These are phyloP conservation scores for Yamadazyma conglobata DNA, from an alignment of 1,139 yeast genomes.

Conservation along the genomic window DNA sequence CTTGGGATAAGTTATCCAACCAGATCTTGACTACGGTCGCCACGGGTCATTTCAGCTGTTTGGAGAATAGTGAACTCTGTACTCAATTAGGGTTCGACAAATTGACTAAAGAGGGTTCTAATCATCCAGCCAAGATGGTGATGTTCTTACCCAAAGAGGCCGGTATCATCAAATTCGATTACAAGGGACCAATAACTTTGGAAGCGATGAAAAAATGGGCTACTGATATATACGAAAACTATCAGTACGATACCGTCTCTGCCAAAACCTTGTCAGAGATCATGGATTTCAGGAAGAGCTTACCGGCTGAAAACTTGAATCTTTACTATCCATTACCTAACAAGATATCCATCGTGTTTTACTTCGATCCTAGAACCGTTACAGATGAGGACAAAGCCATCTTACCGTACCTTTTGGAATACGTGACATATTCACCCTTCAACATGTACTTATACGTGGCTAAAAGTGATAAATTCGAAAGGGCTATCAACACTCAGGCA, in stretches of 20 bases:
- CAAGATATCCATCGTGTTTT: constrained; percentile 49
- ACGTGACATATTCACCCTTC: constrained; percentile 49
- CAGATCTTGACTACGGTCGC: constrained; percentile 39
- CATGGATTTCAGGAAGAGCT: constrained; percentile 34
- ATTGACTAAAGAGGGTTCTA: constrained; percentile 16
- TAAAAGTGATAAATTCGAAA: constrained; percentile 41
- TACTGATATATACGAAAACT: constrained; percentile 30
- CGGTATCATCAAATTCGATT: constrained; percentile 36
- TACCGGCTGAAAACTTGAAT: constrained; percentile 31
- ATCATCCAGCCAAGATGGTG: constrained; percentile 25
- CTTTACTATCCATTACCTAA: constrained; percentile 41
- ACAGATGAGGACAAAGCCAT: constrained; percentile 60
- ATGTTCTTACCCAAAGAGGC: constrained; percentile 41
- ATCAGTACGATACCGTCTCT: constrained; percentile 37
- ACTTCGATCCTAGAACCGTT: constrained; percentile 48
- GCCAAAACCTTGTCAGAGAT: constrained; percentile 36
- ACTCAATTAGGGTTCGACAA: constrained; percentile 41
- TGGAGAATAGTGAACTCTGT: constrained; percentile 48
- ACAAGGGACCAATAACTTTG: constrained; percentile 23
- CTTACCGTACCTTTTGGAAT: constrained; percentile 57
- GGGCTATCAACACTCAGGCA: constrained; percentile 41
- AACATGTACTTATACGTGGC: constrained; percentile 53
- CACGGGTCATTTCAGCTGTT: constrained; percentile 62
- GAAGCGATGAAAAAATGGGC: constrained; percentile 33
- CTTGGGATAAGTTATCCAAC: constrained; percentile 58